Evolutionary conservation across 2,329 filamentous ascomycete species (phyloP).

Genomic region (Hypoxylon sp.): DNA sequence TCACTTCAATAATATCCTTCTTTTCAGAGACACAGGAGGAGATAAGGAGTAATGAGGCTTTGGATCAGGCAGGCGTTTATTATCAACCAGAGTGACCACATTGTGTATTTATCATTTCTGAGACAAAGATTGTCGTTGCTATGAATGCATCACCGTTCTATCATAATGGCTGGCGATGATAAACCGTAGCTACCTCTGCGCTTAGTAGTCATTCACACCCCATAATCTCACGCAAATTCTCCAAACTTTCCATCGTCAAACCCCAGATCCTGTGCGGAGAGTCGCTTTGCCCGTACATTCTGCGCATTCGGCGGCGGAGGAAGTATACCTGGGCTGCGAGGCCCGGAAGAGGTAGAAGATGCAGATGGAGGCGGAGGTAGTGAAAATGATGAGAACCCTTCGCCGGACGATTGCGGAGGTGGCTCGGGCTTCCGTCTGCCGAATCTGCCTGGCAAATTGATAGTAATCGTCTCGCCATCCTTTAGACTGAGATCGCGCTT

Average conservation of each 20-base stretch:
- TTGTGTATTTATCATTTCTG: slow-evolving; percentile 14
- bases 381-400: slow-evolving; percentile 67
- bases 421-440: slow-evolving; percentile 57
- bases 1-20: too few relatives aligned
- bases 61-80: slow-evolving; percentile 7
- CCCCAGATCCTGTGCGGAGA: slow-evolving; percentile 70
- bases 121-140: too few relatives aligned
- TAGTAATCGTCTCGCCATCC: slow-evolving; percentile 87
- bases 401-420: slow-evolving; percentile 35
- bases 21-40: too few relatives aligned
- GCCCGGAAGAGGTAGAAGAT: slow-evolving; percentile 44
- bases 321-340: slow-evolving; percentile 53
- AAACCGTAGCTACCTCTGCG: neutral
- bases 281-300: slow-evolving; percentile 67
- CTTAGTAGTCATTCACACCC: slow-evolving; percentile 45
- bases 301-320: slow-evolving; percentile 73
- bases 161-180: slow-evolving; percentile 9
- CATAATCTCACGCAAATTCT: slow-evolving; percentile 67
- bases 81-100: slow-evolving; percentile 15
- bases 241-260: slow-evolving; percentile 91
- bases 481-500: slow-evolving; percentile 85
- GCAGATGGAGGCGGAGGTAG: slow-evolving; percentile 74
- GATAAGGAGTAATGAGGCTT: neutral
- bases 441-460: slow-evolving; percentile 73
- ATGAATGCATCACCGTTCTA: neutral